phyloP scores from a whole-genome alignment of 148 eudicot genomes.

The Chenopodium suecicum region DNA sequence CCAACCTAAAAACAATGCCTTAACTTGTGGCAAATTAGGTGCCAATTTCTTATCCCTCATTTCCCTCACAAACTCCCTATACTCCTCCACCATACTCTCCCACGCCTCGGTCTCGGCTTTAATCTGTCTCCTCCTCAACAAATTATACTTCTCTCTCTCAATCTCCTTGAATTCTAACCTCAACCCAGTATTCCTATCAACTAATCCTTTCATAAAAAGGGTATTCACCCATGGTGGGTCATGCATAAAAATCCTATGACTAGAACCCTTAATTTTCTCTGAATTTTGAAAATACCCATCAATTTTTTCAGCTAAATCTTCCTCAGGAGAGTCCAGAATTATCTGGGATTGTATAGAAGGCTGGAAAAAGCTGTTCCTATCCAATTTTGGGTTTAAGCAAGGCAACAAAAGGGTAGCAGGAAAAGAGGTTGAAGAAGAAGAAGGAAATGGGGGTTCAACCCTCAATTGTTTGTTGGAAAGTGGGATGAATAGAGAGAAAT shows the following conservation, averaged over 20 bases:
- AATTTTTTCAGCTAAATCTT: slow-evolving; percentile 35
- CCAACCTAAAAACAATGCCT: slow-evolving; percentile 80
- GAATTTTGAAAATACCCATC: slow-evolving; percentile 36
- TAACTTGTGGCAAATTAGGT: slow-evolving; percentile 83
- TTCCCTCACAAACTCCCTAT: slow-evolving; percentile 66
- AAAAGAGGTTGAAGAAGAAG: slow-evolving; percentile 42
- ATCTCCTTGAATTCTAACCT: slow-evolving; percentile 29
- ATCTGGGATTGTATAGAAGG: slow-evolving; percentile 44
- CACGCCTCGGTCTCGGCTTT: slow-evolving; percentile 87
- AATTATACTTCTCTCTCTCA: slow-evolving; percentile 33
- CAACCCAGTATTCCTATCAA: slow-evolving; percentile 23
- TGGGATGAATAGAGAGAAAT: slow-evolving; percentile 35
- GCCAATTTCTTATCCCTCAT: slow-evolving; percentile 88
- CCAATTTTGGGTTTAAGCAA: slow-evolving; percentile 25
- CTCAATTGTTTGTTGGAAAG: slow-evolving; percentile 26
- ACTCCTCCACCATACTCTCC: slow-evolving; percentile 84
- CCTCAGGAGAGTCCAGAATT: slow-evolving; percentile 53
- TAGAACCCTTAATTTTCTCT: slow-evolving; percentile 32
- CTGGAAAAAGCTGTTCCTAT: slow-evolving; percentile 26
- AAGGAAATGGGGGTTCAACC: slow-evolving; percentile 24
- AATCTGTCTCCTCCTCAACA: slow-evolving; percentile 72
- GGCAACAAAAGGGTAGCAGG: slow-evolving; percentile 58
- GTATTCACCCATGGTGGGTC: slow-evolving; percentile 80
- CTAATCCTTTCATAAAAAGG: slow-evolving; percentile 48
- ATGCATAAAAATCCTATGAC: slow-evolving; percentile 47